Percentiles rank a stretch among this genome's conserved stretches.
Evolutionary conservation across 352 stramenopile species (phyloP).

Genomic region (Pythium oligandrum): DNA sequence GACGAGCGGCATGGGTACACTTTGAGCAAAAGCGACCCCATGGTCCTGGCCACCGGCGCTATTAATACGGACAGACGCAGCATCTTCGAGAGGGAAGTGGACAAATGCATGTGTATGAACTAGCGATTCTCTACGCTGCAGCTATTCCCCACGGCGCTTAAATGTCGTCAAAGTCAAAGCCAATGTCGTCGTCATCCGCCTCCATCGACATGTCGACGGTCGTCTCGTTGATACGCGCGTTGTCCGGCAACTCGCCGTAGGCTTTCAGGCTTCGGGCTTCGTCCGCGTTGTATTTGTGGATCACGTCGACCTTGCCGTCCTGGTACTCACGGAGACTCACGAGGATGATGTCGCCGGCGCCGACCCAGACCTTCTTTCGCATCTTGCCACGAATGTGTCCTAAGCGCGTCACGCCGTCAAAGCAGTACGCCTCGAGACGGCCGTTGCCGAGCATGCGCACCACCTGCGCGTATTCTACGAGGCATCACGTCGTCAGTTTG

Average conservation of each 20-base stretch:
- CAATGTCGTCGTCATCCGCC: slow-evolving; percentile 84
- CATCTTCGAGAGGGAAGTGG: no score
- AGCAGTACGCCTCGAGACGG: slow-evolving; percentile 98
- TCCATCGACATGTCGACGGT: slow-evolving; percentile 84
- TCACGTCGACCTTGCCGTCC: slow-evolving; percentile 99
- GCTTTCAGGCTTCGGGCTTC: slow-evolving; percentile 99
- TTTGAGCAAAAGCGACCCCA: no score
- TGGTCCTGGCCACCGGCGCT: no score
- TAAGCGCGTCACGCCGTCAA: slow-evolving; percentile 96
- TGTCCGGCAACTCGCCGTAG: slow-evolving; percentile 99
- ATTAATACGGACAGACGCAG: no score
- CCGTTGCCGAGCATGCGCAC: slow-evolving; percentile 99
- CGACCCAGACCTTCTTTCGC: slow-evolving; percentile 99
- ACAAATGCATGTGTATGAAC: no score
- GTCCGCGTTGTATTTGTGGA: slow-evolving; percentile 98
- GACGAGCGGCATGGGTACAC: no score
- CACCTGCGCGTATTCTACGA: slow-evolving; percentile 96
- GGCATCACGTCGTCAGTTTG: not conserved
- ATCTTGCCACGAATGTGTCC: slow-evolving; percentile 99
- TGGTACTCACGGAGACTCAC: slow-evolving; percentile 99
- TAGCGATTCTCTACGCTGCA: no score
- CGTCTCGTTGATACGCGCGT: slow-evolving; percentile 88
- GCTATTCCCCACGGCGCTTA: slow-evolving; percentile 27
- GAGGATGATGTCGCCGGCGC: slow-evolving; percentile 98
- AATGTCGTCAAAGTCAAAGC: slow-evolving; percentile 90